Evolutionary conservation across 2,329 filamentous ascomycete species (phyloP), one percentile per base, ranked within the genome.

Genomic region (Sarocladium strictum): DNA sequence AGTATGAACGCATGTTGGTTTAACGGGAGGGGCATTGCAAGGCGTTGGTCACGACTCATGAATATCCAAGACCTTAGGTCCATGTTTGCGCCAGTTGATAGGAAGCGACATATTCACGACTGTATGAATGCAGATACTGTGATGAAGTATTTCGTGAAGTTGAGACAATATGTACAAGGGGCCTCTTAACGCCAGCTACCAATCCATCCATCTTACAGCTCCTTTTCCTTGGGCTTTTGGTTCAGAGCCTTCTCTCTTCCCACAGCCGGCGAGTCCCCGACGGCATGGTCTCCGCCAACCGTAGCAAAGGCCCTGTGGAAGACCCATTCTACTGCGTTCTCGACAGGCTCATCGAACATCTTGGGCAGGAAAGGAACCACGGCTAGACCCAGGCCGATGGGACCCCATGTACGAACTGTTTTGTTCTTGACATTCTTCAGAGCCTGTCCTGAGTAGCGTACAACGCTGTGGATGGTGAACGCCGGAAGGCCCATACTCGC

Each of bases 401-500:
- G 94, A 0, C 81, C 88, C 87, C 89, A 99, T 0, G 90, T 94
- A 61, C 93, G 77, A 23, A 97, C 56, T 3, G 74, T 82, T 56
- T 79, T 76, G 65, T 88, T 96, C 77, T 94, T 93, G 19, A 78
- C 77, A 62, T 89, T 78, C 74, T 93, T 96, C 75, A 99, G 69
- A n/a, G 90, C 90, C 37, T 78, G 78, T 0, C 94, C 91, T 1
- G 89, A 92, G 66, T 99, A 97, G 57, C 85, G 83, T 53, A 99
- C 94, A 5, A 97, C 87, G 58, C 86, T 91, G 70, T 97, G 93
- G 56, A 97, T 96, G 0, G 91, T 96, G 58, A 97, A 90, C 0
- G 92, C 93, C 0, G 93, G 94, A 60, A 97, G 71, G 2, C 90
- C 94, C 94, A 99, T 99, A 64, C 85, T 90, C 0, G 94, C 94